A percentile compares a stretch with the other conserved stretches of the same genome.
Conservation (phyloP, 768 basidiomycete species). For the Mycena leptocephala region DNA sequence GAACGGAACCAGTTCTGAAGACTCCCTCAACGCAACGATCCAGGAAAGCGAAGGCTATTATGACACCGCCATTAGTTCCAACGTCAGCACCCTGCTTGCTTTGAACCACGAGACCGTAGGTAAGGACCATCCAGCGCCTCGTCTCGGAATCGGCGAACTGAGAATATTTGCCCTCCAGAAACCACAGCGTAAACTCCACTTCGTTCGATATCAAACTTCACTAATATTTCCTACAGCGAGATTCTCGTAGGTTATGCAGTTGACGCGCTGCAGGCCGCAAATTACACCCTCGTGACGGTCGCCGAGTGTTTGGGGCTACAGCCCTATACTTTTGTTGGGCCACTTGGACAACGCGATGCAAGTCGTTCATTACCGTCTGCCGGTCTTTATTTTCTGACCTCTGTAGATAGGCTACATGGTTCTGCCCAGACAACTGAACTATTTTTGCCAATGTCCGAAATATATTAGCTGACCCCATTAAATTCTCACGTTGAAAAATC, state of each 20-base stretch:
- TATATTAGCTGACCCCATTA: too few species aligned
- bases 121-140: background rate
- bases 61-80: slow-evolving; percentile 45
- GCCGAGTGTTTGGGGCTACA: slow-evolving; percentile 41
- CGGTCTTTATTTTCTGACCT: background rate
- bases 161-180: background rate
- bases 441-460: too few species aligned
- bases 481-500: too few species aligned
- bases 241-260: slow-evolving; percentile 33
- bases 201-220: background rate
- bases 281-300: slow-evolving; percentile 43
- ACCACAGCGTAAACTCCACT: slow-evolving; percentile 21
- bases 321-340: background rate
- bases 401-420: slow-evolving; percentile 3
- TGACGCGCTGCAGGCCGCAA: slow-evolving; percentile 34
- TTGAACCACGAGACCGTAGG: slow-evolving; percentile 47
- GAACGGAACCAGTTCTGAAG: slow-evolving; percentile 49
- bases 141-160: background rate
- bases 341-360: slow-evolving; percentile 16
- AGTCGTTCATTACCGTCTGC: background rate
- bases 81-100: slow-evolving; percentile 51
- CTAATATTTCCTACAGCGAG: background rate
- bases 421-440: too few species aligned
- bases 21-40: slow-evolving; percentile 55
- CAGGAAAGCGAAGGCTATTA: slow-evolving; percentile 52